A percentile compares a stretch with the other conserved stretches of the same genome.
Conservation (phyloP, 495 filamentous ascomycete species). For the Aspergillus incahuasiensis region DNA sequence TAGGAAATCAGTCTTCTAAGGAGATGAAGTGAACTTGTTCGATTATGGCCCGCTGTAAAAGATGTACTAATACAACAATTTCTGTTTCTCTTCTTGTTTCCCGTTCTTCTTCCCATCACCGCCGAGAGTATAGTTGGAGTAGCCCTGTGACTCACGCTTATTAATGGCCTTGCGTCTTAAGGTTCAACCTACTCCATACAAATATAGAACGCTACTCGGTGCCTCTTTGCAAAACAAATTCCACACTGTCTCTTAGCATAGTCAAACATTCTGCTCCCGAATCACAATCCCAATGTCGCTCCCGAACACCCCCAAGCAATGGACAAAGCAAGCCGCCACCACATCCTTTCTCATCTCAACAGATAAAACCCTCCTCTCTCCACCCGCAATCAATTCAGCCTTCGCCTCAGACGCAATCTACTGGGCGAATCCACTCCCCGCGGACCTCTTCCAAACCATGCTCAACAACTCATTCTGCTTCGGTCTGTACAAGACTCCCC, state of each 20-base stretch:
- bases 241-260: not conserved
- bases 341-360: slow-evolving; percentile 46
- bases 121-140: not conserved
- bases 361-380: slow-evolving; percentile 42
- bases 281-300: slow-evolving; percentile 10
- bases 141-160: not conserved
- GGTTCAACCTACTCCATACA: not conserved
- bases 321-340: slow-evolving; percentile 12
- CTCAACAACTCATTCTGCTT: slow-evolving; percentile 52
- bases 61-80: too few relatives aligned
- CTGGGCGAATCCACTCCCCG: slow-evolving; percentile 46
- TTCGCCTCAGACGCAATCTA: slow-evolving; percentile 50
- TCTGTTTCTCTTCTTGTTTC: too few relatives aligned
- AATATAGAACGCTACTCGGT: not conserved
- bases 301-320: slow-evolving; percentile 10
- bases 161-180: not conserved
- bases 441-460: slow-evolving; percentile 36
- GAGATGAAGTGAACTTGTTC: too few relatives aligned
- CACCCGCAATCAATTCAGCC: slow-evolving; percentile 45
- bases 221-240: too few relatives aligned
- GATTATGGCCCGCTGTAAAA: too few relatives aligned
- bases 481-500: slow-evolving; percentile 41
- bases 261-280: too few relatives aligned
- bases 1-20: not conserved
- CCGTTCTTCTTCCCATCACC: too few relatives aligned